Base-by-base conservation (phyloP, 2,329 filamentous ascomycete species). In the Elsinoe necatrix region DNA sequence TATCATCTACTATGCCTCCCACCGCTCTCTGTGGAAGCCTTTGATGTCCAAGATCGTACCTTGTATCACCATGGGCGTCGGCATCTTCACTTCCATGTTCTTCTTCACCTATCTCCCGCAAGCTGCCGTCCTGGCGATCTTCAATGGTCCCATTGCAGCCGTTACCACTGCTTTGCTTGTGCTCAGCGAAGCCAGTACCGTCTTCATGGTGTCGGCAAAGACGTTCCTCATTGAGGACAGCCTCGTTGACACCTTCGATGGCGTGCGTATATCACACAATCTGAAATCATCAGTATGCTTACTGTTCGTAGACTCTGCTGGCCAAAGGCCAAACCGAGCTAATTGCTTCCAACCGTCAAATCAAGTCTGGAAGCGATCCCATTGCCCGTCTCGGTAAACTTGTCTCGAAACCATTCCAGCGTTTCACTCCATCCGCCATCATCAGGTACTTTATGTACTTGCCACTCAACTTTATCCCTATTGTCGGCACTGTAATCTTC, bases 391-490 rank as follows among this genome's bases (percentile, higher is more conserved):
- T 85, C 25, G 83, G 82, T 25, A 81, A 80, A 64, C 64, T 82
- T 50, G 67, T 80, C 34, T 76, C 74, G 62, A 79, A 75, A 62
- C 80, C 79, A 0, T 79, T 83, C 58, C 71, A 71, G 23, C 74
- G 77, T 59, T 78, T 78, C 57, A 74, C 75, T 0, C 75, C 78
- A 1, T 71, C 72, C 64, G 83, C 85, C 6, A 71, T 95, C 43
- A 73, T 95, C 37, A 78, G 88, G 41, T 92, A 92, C 65, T 68
- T 95, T 61, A 81, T 96, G 73, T 93, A 95, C 68, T 77, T 95
- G 41, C 91, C 92, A 9, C 78, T 97, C 59, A 97, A 96, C 74
- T 90, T 95, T 68, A 90, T 97, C 54, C 92, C 92, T 0, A 79
- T 96, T 0, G 81, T 95, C 16, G 92, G 92, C 4, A 95, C 91